Evolutionary conservation across 257 asterid genomes (phyloP).

Genomic region (Solanum corneliomulleri): DNA sequence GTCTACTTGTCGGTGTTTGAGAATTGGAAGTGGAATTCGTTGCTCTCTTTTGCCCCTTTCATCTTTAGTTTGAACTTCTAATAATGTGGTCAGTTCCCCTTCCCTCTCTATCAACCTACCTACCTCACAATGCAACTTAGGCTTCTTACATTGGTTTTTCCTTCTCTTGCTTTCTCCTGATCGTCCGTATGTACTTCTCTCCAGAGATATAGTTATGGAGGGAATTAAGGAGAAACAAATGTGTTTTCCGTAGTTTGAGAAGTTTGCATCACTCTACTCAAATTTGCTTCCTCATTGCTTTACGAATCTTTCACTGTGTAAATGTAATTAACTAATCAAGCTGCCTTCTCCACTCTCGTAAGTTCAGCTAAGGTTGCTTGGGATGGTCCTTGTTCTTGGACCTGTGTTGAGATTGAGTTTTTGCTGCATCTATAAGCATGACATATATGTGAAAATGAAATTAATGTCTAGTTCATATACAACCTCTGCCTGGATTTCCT

Average conservation of each 20-base stretch:
- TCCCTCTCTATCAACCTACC: neutral
- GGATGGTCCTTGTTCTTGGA: neutral
- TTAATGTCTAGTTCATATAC: neutral
- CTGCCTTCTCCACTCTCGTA: neutral
- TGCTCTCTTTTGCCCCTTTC: neutral
- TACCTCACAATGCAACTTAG: neutral
- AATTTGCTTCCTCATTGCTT: too few species aligned
- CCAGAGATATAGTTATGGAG: neutral
- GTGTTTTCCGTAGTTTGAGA: neutral
- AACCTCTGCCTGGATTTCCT: neutral
- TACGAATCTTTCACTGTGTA: neutral
- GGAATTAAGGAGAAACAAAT: neutral
- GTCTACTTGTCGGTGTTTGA: neutral
- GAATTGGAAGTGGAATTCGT: neutral
- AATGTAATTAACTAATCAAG: neutral
- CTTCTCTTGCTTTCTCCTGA: neutral
- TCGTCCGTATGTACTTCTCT: neutral
- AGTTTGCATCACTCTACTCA: neutral
- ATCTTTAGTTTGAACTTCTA: neutral
- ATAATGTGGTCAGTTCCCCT: neutral
- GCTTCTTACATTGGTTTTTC: neutral
- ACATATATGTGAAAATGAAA: neutral
- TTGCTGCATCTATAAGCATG: neutral
- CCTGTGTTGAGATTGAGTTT: neutral
- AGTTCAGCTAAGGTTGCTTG: neutral